These are phyloP conservation scores for Phytopythium litorale DNA, from an alignment of 352 stramenopile genomes.

Conservation along the genomic window DNA sequence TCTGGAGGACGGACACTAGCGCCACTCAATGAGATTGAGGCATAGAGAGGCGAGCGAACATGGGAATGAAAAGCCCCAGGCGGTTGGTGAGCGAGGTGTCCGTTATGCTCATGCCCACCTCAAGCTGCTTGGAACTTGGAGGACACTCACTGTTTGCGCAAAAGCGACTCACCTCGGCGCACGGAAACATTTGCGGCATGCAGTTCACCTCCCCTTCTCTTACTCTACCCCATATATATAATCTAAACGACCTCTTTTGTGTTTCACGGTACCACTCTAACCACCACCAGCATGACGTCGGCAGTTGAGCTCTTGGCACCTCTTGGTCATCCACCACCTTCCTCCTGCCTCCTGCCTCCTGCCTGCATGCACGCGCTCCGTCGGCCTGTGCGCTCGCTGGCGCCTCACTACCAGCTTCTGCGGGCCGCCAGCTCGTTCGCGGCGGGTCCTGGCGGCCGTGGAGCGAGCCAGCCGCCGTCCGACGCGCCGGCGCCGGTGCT, in stretches of 20 bases:
- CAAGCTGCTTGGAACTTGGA: no score
- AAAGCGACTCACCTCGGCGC: not conserved
- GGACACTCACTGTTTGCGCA: not conserved
- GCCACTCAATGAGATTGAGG: not conserved
- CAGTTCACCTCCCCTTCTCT: not conserved
- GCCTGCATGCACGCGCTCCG: not conserved
- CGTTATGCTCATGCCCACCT: no score
- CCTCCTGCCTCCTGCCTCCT: not conserved
- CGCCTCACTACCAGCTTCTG: not conserved
- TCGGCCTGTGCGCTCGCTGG: not conserved
- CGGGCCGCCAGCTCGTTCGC: not conserved
- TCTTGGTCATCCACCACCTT: not conserved
- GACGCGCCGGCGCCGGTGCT: constrained; percentile 23
- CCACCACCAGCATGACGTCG: not conserved
- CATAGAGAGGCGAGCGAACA: no score
- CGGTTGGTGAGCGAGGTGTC: no score
- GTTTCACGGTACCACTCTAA: not conserved
- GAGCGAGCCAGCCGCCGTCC: not conserved
- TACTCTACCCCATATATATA: not conserved
- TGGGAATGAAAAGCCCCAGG: no score
- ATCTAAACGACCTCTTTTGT: not conserved
- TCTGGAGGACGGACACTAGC: no score
- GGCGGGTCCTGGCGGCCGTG: not conserved
- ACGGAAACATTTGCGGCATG: not conserved
- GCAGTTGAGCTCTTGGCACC: not conserved